Base-by-base conservation (phyloP, 768 basidiomycete species). In the Antrodiella citrinella region DNA sequence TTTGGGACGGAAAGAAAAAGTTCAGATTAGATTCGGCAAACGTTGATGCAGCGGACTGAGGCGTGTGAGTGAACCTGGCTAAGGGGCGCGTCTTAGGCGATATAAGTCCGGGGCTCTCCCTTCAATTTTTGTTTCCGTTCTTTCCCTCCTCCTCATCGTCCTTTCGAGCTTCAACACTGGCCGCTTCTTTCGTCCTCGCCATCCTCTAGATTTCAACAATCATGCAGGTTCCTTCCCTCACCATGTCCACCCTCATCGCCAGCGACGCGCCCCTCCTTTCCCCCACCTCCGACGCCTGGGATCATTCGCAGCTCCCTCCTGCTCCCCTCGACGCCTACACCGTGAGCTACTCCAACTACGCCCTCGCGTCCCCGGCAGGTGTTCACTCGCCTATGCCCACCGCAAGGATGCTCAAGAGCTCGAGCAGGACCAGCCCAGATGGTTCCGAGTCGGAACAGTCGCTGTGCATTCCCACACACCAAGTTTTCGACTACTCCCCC, bases 381-480 rank as follows among this genome's bases (percentile, higher is more conserved):
- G 65, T 70, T 10, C 74, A 68, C 53, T 77, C 80, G 39, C 78
- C 77, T 3, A 59, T 67, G 39, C 74, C 71, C 26, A 49, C 72
- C 43, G 51, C 54, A 3, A 68, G 67, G 45, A 69, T 77, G 59
- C 77, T 82, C 70, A 77, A 73, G 63, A 71, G 74, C 52, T 7
- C 15, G 30, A 35, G 30, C 30, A 73, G 72, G 54, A 66, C 70
- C 59, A 69, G 69, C 53, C 72, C 76, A 3, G 77, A 77, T 54
- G 55, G 49, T 22, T 65, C 69, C 15, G 75, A 77, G 20, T 61
- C 69, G 49, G 73, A 77, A 48, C 74, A 72, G 52, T 66, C 69
- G 49, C 67, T 78, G 39, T 87, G 83, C 60, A 64, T 87, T 12
- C 76, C 85, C 26, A 87, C 85, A 13, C 77, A 79, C 63, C 81